Evolutionary conservation across 202 grass and related monocot genomes (phyloP), one percentile per base, ranked within the genome.

Genomic region (Hordeum pubiflorum): DNA sequence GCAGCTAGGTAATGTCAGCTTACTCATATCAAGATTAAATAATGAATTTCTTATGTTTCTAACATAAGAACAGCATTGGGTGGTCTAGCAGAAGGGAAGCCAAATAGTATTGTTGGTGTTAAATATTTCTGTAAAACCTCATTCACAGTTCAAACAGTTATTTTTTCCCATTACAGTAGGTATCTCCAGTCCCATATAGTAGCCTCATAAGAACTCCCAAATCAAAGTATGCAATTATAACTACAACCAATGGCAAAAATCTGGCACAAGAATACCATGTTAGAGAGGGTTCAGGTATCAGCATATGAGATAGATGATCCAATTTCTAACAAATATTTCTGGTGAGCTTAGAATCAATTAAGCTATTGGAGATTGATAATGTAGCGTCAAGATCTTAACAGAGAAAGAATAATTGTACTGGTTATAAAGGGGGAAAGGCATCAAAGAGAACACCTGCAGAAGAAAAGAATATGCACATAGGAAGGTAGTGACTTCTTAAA

Each of bases 391-490:
- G 7, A 38, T 26, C 68, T 43, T 61, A 50, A 68, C 58, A 60
- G 22, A 79, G 1, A 86, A 86, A 66, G 67, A 18, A 74, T 72
- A 0, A 31, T 12, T 46, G 6, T 32, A 52, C 13, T 52, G 24
- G 24, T 52, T 3, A 72, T 72, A 10, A 72, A 9, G 15, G 21
- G 73, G 7, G 59, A 22, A 15, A 73, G 11, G 66, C 29, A 78
- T 82, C 36, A 76, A 38, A 29, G 40, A 66, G 81, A 73, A 52
- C 80, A 65, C 63, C 23, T 22, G 12, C 12, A 17, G 57, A 85
- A 86, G 87, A 26, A 68, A 89, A 82, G 48, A 82, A 82, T 85
- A 74, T 74, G 38, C 48, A 66, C 21, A 61, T 60, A 29, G 5
- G 48, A 57, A 71, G 22, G 18, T 5, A 13, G 17, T 22, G 18